Conservation (phyloP, 176 grass and related monocot species). For the Phyllostachys edulis region DNA sequence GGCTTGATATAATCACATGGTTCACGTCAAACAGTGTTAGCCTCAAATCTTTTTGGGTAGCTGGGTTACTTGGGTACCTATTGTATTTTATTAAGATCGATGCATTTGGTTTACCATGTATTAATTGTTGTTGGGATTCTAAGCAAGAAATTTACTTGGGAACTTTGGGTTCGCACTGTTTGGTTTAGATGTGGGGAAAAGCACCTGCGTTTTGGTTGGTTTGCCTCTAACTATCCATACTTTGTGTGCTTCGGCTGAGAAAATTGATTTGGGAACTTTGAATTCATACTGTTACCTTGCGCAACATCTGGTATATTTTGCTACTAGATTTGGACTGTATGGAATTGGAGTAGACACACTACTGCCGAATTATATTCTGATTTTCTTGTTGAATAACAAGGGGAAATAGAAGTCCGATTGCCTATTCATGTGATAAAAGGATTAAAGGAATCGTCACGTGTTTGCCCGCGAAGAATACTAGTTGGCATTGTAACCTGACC, state of each 20-base stretch:
- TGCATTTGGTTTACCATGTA: neutral
- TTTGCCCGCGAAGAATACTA: neutral
- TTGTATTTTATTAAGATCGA: neutral
- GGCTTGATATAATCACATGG: neutral
- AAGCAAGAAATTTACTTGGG: neutral
- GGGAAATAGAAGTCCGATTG: neutral
- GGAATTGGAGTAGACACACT: neutral
- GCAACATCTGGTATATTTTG: neutral
- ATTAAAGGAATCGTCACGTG: neutral
- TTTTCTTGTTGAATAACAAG: constrained; percentile 13
- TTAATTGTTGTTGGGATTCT: constrained; percentile 1
- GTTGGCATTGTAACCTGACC: neutral
- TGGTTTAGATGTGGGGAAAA: neutral
- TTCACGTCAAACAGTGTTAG: neutral
- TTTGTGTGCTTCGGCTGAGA: neutral
- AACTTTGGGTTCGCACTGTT: neutral
- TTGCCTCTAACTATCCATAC: neutral
- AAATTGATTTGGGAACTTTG: neutral
- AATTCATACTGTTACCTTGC: neutral
- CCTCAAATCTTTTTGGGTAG: neutral
- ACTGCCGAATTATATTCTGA: neutral
- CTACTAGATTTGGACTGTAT: neutral
- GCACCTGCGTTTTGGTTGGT: neutral
- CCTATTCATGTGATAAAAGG: neutral
- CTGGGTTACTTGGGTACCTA: neutral